Percentiles rank a stretch among this genome's conserved stretches.
phyloP scores from a whole-genome alignment of 768 basidiomycete species.

The Pleurotus tuber-regium region DNA sequence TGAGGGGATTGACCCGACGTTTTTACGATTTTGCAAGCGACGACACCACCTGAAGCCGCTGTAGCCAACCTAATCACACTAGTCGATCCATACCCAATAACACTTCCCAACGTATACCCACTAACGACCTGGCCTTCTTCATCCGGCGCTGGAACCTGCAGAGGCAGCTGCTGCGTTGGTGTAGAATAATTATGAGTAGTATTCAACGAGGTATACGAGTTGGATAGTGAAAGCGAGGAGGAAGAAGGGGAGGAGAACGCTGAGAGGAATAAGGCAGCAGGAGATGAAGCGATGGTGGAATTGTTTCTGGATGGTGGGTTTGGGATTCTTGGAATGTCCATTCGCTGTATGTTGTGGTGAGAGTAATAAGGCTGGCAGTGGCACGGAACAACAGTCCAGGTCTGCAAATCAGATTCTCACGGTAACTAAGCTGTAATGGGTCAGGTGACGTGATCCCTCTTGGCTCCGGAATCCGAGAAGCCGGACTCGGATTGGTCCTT shows the following conservation, averaged over 20 bases:
- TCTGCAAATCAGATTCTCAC: not conserved
- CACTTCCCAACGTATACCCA: conserved; percentile 72
- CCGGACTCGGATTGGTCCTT: no score
- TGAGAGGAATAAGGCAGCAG: not conserved
- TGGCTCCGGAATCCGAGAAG: no score
- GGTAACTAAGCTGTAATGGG: no score
- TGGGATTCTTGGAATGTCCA: conserved; percentile 6
- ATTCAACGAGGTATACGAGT: conserved; percentile 26
- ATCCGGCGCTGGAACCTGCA: conserved; percentile 51
- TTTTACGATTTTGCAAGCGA: conserved; percentile 84
- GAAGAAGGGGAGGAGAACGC: conserved; percentile 59
- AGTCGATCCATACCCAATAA: conserved; percentile 80
- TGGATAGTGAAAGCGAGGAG: conserved; percentile 68
- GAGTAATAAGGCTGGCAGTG: not conserved
- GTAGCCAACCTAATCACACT: conserved; percentile 75
- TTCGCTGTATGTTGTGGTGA: not conserved
- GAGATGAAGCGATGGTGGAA: not conserved
- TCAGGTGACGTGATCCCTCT: no score
- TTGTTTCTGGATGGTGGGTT: no score
- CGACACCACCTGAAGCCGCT: conserved; percentile 58
- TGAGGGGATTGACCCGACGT: no score
- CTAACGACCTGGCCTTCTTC: conserved; percentile 65
- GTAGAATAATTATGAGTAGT: no score
- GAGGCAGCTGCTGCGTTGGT: no score
- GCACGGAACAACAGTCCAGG: not conserved